These are phyloP conservation scores for Toxoplasma gondii DNA, from an alignment of 169 alveolate genomes.

Conservation along the genomic window DNA sequence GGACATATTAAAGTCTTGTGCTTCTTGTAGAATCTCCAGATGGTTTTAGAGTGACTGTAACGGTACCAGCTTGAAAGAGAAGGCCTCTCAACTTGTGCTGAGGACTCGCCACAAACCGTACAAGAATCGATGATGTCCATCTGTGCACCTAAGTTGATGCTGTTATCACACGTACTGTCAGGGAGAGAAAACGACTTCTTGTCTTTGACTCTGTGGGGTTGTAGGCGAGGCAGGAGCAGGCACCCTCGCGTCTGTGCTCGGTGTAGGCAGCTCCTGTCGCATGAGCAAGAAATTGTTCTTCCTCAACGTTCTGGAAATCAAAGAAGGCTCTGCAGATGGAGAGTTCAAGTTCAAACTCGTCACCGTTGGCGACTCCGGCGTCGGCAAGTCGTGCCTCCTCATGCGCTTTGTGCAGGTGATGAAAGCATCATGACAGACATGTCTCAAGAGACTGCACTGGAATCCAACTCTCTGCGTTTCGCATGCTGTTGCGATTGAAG, in stretches of 20 bases:
- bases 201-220: no score
- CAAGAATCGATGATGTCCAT: no score
- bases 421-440: background rate
- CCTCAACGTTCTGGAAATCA: conserved; percentile 68
- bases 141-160: no score
- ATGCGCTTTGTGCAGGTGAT: conserved; percentile 80
- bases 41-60: no score
- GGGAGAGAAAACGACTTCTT: no score
- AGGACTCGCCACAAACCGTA: no score
- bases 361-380: conserved; percentile 97
- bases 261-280: background rate
- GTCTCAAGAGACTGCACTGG: background rate
- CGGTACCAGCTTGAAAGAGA: no score
- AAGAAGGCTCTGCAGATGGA: conserved; percentile 66
- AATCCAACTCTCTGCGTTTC: background rate
- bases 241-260: background rate
- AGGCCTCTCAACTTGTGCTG: no score
- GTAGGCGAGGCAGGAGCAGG: background rate
- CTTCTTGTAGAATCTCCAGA: no score
- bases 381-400: conserved; percentile 93
- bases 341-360: conserved; percentile 90
- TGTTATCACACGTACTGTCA: no score
- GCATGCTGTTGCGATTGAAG: no score
- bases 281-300: conserved; percentile 69
- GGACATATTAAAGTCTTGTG: no score